Evolutionary conservation across 305 asterid genomes (phyloP).

Genomic region (Plantago lanceolata): DNA sequence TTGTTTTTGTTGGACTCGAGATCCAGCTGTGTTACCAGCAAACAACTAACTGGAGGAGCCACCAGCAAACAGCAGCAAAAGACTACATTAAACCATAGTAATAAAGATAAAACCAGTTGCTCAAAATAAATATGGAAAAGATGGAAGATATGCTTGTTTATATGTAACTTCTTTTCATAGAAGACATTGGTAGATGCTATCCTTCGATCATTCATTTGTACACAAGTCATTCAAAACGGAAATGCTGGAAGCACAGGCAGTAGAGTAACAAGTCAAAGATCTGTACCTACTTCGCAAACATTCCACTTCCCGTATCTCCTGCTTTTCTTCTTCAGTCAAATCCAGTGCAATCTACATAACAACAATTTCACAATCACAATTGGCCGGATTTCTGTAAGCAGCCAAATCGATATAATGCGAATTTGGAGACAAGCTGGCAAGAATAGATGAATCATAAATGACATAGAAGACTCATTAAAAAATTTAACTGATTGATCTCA

Average conservation of each 20-base stretch:
- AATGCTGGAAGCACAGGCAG: background rate
- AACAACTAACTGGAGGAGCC: background rate
- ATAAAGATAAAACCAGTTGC: background rate
- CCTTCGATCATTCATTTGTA: background rate
- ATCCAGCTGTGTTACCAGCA: background rate
- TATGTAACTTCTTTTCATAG: slow-evolving; percentile 2
- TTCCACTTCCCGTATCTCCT: slow-evolving; percentile 44
- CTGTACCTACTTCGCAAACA: slow-evolving; percentile 55
- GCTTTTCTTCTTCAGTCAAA: slow-evolving; percentile 67
- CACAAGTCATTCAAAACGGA: slow-evolving; percentile 4
- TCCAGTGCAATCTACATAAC: slow-evolving; percentile 65
- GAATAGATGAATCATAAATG: too few relatives aligned
- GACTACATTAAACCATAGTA: background rate
- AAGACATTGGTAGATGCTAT: background rate
- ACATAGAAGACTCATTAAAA: too few relatives aligned
- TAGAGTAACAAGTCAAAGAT: slow-evolving; percentile 15
- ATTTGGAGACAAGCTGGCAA: too few relatives aligned
- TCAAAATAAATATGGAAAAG: background rate
- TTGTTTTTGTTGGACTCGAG: slow-evolving; percentile 3
- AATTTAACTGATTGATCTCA: too few relatives aligned
- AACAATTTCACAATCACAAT: too few relatives aligned
- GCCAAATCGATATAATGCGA: too few relatives aligned
- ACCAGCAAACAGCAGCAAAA: background rate
- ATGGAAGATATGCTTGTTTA: background rate
- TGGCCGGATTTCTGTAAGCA: too few relatives aligned